phyloP scores from a whole-genome alignment of 306 rosid genomes.

The Macrotyloma uniflorum region DNA sequence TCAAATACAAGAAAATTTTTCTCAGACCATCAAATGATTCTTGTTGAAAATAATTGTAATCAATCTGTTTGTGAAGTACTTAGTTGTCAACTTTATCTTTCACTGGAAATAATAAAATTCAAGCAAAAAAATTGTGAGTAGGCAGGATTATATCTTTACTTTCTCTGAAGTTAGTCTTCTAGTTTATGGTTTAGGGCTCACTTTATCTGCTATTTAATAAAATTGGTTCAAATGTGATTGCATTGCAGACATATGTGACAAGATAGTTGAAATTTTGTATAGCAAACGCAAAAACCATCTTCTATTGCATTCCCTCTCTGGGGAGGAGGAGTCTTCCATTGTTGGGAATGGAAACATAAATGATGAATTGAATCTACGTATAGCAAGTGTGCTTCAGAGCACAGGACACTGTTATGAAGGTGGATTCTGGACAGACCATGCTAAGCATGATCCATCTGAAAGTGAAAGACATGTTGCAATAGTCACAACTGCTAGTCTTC shows the following conservation, averaged over 20 bases:
- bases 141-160: constrained; percentile 19
- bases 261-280: constrained; percentile 86
- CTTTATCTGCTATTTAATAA: constrained; percentile 19
- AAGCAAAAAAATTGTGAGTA: background rate
- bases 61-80: background rate
- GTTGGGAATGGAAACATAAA: constrained; percentile 68
- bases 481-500: constrained; percentile 98
- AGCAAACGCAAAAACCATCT: constrained; percentile 80
- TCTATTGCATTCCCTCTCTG: constrained; percentile 56
- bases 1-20: constrained; percentile 1
- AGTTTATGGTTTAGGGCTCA: background rate
- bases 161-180: background rate
- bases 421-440: constrained; percentile 83
- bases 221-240: constrained; percentile 42
- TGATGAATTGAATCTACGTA: constrained; percentile 83
- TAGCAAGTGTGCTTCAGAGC: constrained; percentile 94
- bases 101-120: background rate
- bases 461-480: constrained; percentile 88
- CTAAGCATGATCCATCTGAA: constrained; percentile 59
- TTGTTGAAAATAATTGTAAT: background rate
- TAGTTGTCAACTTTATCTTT: background rate
- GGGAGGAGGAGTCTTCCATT: constrained; percentile 67
- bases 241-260: constrained; percentile 87
- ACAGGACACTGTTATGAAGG: constrained; percentile 91
- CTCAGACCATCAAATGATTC: background rate